Evolutionary conservation across 257 asterid species (phyloP).

Genomic region (Solanum piurae): DNA sequence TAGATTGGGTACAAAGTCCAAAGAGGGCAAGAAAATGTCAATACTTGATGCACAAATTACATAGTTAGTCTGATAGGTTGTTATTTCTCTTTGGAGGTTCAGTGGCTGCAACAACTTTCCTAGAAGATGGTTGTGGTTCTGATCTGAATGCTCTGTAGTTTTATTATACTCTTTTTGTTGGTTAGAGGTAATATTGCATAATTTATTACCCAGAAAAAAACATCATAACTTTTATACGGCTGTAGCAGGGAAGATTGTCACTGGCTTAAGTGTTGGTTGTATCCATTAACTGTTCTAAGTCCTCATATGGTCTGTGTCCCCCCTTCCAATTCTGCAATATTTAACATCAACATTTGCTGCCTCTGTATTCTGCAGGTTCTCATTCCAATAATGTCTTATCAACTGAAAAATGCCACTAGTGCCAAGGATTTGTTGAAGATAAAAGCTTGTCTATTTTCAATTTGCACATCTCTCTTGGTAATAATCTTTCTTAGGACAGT

Average conservation of each 20-base stretch:
- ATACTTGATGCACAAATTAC: neutral
- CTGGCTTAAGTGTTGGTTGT: neutral
- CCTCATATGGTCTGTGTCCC: neutral
- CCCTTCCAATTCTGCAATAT: neutral
- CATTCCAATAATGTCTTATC: conserved; percentile 50
- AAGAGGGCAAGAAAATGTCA: neutral
- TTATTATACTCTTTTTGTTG: neutral
- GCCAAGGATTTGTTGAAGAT: conserved; percentile 42
- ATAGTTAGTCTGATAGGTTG: neutral
- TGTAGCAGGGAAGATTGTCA: neutral
- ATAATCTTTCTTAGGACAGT: conserved; percentile 1
- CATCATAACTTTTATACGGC: neutral
- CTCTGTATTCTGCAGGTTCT: conserved; percentile 54
- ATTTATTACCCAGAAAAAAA: neutral
- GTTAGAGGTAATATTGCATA: neutral
- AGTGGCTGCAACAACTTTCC: neutral
- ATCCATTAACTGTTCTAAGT: neutral
- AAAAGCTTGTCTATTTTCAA: conserved; percentile 67
- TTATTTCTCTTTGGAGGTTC: neutral
- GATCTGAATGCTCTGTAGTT: neutral
- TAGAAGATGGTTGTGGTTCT: neutral
- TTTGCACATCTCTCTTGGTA: conserved; percentile 82
- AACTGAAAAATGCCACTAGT: conserved; percentile 44
- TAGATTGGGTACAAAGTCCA: neutral
- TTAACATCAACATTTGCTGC: conserved; percentile 1